These are phyloP conservation scores for Hanseniaspora clermontiae DNA, from an alignment of 805 yeast genomes.

Conservation along the genomic window DNA sequence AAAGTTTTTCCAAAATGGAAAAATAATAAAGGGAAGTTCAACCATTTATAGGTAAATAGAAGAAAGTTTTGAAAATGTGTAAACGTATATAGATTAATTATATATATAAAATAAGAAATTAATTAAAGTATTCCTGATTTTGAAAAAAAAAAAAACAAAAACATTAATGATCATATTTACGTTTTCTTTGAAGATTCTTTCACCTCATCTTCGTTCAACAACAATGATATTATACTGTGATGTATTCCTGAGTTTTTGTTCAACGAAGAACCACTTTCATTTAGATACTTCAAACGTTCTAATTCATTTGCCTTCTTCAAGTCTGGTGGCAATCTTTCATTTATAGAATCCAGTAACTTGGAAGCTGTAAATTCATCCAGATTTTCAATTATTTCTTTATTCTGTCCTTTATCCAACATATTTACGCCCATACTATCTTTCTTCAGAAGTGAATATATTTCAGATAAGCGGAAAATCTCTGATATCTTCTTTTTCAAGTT, in stretches of 20 bases:
- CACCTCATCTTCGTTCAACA: background rate
- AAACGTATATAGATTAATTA: constrained; percentile 1
- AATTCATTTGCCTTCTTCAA: constrained; percentile 33
- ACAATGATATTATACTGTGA: constrained; percentile 3
- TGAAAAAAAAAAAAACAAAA: background rate
- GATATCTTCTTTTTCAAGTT: constrained; percentile 70
- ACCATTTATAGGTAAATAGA: background rate
- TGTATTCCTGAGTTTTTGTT: constrained; percentile 1
- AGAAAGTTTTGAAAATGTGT: background rate
- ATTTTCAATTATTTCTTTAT: background rate
- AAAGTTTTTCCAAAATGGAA: constrained; percentile 17
- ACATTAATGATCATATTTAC: background rate
- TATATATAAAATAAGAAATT: background rate
- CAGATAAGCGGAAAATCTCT: constrained; percentile 90
- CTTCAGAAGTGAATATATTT: constrained; percentile 80
- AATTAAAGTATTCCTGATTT: constrained; percentile 4
- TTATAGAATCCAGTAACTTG: constrained; percentile 58
- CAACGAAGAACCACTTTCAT: constrained; percentile 1
- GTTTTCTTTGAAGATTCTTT: background rate
- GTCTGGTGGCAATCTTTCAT: constrained; percentile 83
- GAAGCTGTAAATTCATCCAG: constrained; percentile 72
- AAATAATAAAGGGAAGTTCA: background rate
- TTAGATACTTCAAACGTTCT: background rate
- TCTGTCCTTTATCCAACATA: constrained; percentile 37
- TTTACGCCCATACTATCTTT: constrained; percentile 80